Percentiles rank a stretch among this genome's conserved stretches.
These are phyloP conservation scores for Pseudogymnoascus sp. DNA, from an alignment of 2,329 filamentous ascomycete species.

Conservation along the genomic window DNA sequence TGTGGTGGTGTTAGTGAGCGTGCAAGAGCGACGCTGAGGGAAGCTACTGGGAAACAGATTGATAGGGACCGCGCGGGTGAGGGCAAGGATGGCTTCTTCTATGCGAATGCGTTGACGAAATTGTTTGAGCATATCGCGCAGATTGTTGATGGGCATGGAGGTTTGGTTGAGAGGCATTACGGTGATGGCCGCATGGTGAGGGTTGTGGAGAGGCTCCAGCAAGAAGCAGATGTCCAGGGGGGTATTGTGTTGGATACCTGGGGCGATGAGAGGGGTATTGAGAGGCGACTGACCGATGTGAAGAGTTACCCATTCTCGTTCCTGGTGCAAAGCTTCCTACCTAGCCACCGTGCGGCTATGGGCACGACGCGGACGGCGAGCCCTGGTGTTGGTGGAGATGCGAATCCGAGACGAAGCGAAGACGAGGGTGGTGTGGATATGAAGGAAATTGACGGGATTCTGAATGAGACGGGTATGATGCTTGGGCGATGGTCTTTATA, in stretches of 20 bases:
- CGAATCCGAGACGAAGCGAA: slow-evolving; percentile 56
- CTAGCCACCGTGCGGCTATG: slow-evolving; percentile 52
- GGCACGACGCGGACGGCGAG: slow-evolving; percentile 67
- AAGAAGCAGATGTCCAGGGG: slow-evolving; percentile 92
- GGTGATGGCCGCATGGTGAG: slow-evolving; percentile 87
- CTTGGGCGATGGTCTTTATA: slow-evolving; percentile 90
- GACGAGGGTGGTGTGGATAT: slow-evolving; percentile 92
- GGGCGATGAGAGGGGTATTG: slow-evolving; percentile 80
- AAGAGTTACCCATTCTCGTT: slow-evolving; percentile 98
- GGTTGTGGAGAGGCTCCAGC: slow-evolving; percentile 86
- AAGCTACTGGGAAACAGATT: slow-evolving; percentile 46
- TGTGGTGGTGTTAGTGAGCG: slow-evolving; percentile 87
- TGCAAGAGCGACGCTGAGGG: slow-evolving; percentile 73
- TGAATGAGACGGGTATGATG: slow-evolving; percentile 88
- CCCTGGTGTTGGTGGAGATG: slow-evolving; percentile 55
- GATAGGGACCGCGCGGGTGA: slow-evolving; percentile 28
- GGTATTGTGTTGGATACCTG: slow-evolving; percentile 94
- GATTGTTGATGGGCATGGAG: slow-evolving; percentile 87
- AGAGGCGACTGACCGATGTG: slow-evolving; percentile 84
- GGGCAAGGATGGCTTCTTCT: slow-evolving; percentile 76
- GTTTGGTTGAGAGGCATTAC: slow-evolving; percentile 89
- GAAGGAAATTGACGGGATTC: slow-evolving; percentile 84
- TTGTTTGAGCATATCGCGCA: slow-evolving; percentile 97
- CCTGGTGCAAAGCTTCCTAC: slow-evolving; percentile 85
- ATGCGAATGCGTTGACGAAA: slow-evolving; percentile 81